Percentiles rank a stretch among this genome's conserved stretches.
These are phyloP conservation scores for Pascua guehoae DNA, from an alignment of 1,284 basidiomycete genomes.

Conservation along the genomic window DNA sequence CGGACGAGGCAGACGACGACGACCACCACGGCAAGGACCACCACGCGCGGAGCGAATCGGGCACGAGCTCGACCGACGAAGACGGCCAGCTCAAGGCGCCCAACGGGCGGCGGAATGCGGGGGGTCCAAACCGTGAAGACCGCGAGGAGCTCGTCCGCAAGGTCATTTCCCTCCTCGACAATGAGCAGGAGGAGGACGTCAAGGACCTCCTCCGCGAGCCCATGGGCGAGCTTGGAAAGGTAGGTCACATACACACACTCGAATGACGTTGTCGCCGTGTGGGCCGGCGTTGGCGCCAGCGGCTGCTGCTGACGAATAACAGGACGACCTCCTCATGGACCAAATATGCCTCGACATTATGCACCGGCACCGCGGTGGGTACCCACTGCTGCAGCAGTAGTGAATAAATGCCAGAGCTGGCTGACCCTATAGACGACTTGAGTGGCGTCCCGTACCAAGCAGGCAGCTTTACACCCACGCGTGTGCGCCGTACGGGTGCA, in stretches of 20 bases:
- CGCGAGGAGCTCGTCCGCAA: conserved; percentile 59
- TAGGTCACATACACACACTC: conserved; percentile 32
- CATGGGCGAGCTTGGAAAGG: conserved; percentile 69
- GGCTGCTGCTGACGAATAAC: background rate
- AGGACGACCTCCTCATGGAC: conserved; percentile 49
- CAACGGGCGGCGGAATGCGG: background rate
- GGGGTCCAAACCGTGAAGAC: conserved; percentile 21
- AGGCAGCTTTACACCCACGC: conserved; percentile 40
- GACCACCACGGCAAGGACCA: background rate
- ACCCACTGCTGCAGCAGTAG: background rate
- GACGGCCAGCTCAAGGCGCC: background rate
- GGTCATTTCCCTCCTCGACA: conserved; percentile 66
- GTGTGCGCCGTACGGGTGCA: conserved; percentile 29
- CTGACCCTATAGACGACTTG: conserved; percentile 37
- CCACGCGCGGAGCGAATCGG: background rate
- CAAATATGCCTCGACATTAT: conserved; percentile 50
- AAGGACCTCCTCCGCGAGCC: conserved; percentile 67
- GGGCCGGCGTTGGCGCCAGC: too few species aligned
- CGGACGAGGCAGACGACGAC: conserved; percentile 17
- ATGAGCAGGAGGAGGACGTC: conserved; percentile 80
- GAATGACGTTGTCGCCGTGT: background rate
- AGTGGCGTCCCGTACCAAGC: conserved; percentile 41
- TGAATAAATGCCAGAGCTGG: background rate
- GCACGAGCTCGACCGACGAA: conserved; percentile 3
- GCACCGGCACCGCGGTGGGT: conserved; percentile 55